These are phyloP conservation scores for Stentor roeselii DNA, from an alignment of 73 alveolate species.

Conservation along the genomic window DNA sequence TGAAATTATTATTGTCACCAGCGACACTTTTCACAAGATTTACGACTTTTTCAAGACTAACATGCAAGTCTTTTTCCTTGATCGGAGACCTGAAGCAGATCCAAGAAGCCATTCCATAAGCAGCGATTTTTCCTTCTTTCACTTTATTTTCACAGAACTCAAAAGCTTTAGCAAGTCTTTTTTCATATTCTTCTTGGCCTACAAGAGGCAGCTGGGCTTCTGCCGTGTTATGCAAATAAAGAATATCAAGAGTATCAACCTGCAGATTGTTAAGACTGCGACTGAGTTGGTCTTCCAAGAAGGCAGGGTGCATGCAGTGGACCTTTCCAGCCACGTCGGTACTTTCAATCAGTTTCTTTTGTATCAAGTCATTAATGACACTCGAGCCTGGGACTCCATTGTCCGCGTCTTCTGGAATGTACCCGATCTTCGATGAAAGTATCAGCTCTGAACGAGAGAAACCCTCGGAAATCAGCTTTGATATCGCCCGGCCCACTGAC, in stretches of 20 bases:
- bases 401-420: constrained; percentile 89
- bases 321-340: constrained; percentile 72
- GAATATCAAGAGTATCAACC: constrained; percentile 69
- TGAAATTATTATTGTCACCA: constrained; percentile 70
- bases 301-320: constrained; percentile 87
- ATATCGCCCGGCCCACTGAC: constrained; percentile 75
- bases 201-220: constrained; percentile 76
- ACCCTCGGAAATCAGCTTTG: constrained; percentile 44
- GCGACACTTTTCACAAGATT: constrained; percentile 73
- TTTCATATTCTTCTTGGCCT: constrained; percentile 58
- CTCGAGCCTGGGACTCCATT: constrained; percentile 69
- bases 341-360: constrained; percentile 46
- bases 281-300: constrained; percentile 55
- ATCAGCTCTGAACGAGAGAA: constrained; percentile 68
- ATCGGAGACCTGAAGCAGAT: constrained; percentile 76
- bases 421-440: constrained; percentile 78
- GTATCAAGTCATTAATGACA: constrained; percentile 49
- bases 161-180: constrained; percentile 65
- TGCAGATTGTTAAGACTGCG: constrained; percentile 58
- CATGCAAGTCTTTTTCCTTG: constrained; percentile 73
- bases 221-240: constrained; percentile 77
- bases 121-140: constrained; percentile 53
- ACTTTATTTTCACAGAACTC: constrained; percentile 65
- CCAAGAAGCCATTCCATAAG: constrained; percentile 91
- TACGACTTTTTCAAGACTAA: constrained; percentile 56